Conservation (phyloP, 2,329 filamentous ascomycete species). For the Allantophomopsis cytisporea region DNA sequence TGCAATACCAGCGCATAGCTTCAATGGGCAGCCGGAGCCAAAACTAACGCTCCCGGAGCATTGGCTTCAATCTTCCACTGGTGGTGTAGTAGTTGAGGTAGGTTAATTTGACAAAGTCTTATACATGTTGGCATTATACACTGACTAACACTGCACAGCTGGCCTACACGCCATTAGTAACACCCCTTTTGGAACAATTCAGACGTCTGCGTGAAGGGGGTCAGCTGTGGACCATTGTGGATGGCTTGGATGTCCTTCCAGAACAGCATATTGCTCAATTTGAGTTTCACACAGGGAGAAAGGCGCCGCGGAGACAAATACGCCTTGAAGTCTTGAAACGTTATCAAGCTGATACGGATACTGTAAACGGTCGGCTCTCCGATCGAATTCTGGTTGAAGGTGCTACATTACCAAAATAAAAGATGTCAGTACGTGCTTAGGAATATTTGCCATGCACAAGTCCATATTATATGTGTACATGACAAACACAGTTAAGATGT, state of each 20-base stretch:
- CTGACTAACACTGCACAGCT: slow-evolving; percentile 21
- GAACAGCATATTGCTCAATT: slow-evolving; percentile 76
- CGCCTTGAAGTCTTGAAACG: slow-evolving; percentile 21
- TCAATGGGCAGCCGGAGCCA: slow-evolving; percentile 48
- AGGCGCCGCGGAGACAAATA: slow-evolving; percentile 60
- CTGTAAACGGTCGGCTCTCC: too few species aligned
- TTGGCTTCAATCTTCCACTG: slow-evolving; percentile 61
- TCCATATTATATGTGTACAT: too few species aligned
- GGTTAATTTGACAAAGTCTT: not conserved
- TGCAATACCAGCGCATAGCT: slow-evolving; percentile 59
- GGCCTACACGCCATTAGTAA: slow-evolving; percentile 61
- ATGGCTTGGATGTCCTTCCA: slow-evolving; percentile 62
- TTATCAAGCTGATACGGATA: too few species aligned
- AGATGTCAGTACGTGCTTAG: too few species aligned
- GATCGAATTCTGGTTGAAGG: too few species aligned
- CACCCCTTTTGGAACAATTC: slow-evolving; percentile 57
- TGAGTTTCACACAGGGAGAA: slow-evolving; percentile 63
- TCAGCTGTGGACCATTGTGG: slow-evolving; percentile 60
- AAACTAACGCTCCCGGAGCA: slow-evolving; percentile 55
- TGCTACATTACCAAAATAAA: too few species aligned
- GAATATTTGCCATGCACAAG: too few species aligned
- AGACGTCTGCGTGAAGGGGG: slow-evolving; percentile 29
- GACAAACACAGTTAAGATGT: too few species aligned
- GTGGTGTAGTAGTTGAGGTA: slow-evolving; percentile 59
- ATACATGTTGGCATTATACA: not conserved